Conservation (phyloP, 108 stramenopile genomes). For the Aurantiochytrium sp. region DNA sequence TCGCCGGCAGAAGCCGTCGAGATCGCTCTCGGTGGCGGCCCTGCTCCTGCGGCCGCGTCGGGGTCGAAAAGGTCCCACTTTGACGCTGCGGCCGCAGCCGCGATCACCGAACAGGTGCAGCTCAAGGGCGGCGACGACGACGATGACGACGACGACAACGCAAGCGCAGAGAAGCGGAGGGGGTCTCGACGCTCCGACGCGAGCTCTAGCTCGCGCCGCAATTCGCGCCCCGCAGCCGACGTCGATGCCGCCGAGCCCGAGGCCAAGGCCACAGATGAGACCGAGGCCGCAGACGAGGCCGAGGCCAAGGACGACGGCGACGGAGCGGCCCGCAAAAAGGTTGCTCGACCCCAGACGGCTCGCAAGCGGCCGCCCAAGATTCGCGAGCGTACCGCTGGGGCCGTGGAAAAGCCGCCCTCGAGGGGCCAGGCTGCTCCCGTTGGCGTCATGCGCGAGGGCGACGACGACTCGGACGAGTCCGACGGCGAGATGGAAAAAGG, state of each 20-base stretch:
- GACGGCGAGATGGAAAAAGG: slow-evolving; percentile 31
- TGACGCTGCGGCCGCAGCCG: no score
- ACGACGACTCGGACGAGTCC: slow-evolving; percentile 38
- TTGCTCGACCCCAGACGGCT: slow-evolving; percentile 54
- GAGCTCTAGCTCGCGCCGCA: no score
- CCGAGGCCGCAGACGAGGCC: neutral
- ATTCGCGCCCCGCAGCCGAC: neutral
- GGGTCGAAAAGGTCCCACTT: neutral
- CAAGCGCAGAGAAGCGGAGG: no score
- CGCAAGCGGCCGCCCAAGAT: slow-evolving; percentile 55
- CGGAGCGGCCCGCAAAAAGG: neutral
- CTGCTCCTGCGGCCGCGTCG: neutral
- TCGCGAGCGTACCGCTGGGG: slow-evolving; percentile 36
- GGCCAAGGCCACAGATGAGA: neutral
- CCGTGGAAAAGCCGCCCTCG: slow-evolving; percentile 33
- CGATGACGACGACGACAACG: neutral
- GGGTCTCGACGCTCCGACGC: no score
- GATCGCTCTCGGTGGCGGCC: neutral
- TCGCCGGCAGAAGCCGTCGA: neutral
- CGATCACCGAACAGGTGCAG: neutral
- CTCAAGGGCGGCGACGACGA: neutral
- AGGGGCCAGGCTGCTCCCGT: neutral
- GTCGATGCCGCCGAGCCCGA: neutral
- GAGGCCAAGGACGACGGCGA: neutral
- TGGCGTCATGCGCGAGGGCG: slow-evolving; percentile 31